A percentile compares a stretch with the other conserved stretches of the same genome.
Conservation (phyloP, 2,329 filamentous ascomycete species). For the Penicillium sp. region DNA sequence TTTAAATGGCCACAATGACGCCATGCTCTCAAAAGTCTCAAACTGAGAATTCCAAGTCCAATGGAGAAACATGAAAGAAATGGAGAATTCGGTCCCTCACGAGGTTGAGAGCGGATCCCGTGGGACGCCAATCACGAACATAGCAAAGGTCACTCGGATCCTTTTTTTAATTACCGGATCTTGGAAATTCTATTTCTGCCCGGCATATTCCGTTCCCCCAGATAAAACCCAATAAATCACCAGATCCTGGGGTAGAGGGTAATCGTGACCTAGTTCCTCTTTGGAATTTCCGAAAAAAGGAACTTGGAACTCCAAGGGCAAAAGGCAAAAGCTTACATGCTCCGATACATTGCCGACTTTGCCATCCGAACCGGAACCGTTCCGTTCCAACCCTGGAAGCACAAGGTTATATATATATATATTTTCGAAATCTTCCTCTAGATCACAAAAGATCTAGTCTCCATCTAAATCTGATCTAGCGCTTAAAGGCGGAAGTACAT, state of each 20-base stretch:
- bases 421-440: neutral
- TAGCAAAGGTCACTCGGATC: constrained; percentile 1
- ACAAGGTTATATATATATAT: neutral
- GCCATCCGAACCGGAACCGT: neutral
- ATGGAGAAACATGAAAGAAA: neutral
- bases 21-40: neutral
- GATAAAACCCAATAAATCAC: no score
- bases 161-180: neutral
- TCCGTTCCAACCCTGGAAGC: neutral
- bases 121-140: neutral
- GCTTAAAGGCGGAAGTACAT: neutral
- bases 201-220: neutral
- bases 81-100: neutral
- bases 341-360: neutral
- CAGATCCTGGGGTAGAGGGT: no score
- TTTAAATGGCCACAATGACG: neutral
- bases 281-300: neutral
- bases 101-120: neutral
- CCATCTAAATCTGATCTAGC: neutral
- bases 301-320: no score
- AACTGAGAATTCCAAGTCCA: neutral
- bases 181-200: neutral
- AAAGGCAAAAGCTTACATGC: neutral
- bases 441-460: neutral
- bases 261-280: neutral